Evolutionary conservation across 805 yeast species (phyloP).

Genomic region (Lachancea meyersii): DNA sequence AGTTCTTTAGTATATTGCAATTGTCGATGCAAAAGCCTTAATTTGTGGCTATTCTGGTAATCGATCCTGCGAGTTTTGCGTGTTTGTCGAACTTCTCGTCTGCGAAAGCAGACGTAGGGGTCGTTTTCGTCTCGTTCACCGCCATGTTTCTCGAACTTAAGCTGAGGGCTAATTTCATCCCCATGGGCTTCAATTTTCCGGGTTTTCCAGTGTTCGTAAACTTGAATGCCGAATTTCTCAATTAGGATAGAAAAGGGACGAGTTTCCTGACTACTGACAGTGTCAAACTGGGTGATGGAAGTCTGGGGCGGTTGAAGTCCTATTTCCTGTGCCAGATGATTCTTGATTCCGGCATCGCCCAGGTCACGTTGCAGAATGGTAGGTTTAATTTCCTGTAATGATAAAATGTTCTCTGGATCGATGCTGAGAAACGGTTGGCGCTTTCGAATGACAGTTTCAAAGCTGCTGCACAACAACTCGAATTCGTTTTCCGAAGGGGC

Average conservation of each 20-base stretch:
- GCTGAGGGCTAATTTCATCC: slow-evolving; percentile 59
- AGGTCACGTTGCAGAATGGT: slow-evolving; percentile 39
- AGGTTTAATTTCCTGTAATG: slow-evolving; percentile 61
- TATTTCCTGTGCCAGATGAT: slow-evolving; percentile 50
- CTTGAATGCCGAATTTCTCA: slow-evolving; percentile 52
- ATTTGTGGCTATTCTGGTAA: slow-evolving; percentile 77
- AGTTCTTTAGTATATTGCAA: slow-evolving; percentile 69
- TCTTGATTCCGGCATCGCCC: slow-evolving; percentile 48
- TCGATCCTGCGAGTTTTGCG: slow-evolving; percentile 95
- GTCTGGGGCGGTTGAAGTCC: slow-evolving; percentile 37
- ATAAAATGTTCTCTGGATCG: slow-evolving; percentile 72
- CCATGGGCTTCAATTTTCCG: slow-evolving; percentile 71
- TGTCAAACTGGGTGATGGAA: slow-evolving; percentile 50
- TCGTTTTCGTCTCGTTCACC: slow-evolving; percentile 86
- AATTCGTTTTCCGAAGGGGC: slow-evolving; percentile 77
- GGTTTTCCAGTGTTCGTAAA: slow-evolving; percentile 76
- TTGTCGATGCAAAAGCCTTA: slow-evolving; percentile 67
- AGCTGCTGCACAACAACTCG: slow-evolving; percentile 65
- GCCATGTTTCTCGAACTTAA: slow-evolving; percentile 74
- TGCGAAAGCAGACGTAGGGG: slow-evolving; percentile 91
- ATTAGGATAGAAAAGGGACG: slow-evolving; percentile 46
- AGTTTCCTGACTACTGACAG: slow-evolving; percentile 31
- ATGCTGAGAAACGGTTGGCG: slow-evolving; percentile 83
- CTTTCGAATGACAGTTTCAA: slow-evolving; percentile 68
- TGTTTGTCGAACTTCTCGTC: slow-evolving; percentile 91